A percentile compares a stretch with the other conserved stretches of the same genome.
Evolutionary conservation across 257 asterid genomes (phyloP).

Genomic region (Dorcoceras hygrometricum): DNA sequence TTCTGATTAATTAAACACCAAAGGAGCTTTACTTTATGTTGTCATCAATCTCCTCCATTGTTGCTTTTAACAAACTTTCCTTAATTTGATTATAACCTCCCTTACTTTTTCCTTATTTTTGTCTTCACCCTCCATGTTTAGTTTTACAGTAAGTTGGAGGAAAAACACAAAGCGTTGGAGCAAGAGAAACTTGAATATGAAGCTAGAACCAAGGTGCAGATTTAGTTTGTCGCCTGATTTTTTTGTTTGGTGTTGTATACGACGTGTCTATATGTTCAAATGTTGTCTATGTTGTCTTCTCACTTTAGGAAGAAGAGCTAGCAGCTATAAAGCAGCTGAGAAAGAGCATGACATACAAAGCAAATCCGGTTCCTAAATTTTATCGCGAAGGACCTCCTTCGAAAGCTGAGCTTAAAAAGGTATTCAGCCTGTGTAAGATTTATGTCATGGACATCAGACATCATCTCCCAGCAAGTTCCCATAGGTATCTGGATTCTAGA

Average conservation of each 20-base stretch:
- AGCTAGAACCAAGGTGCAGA: constrained; percentile 63
- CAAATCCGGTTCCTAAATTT: constrained; percentile 90
- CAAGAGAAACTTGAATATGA: constrained; percentile 66
- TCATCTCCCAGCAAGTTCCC: not conserved
- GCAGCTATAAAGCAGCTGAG: constrained; percentile 76
- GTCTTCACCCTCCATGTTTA: constrained; percentile 20
- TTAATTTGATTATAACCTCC: not conserved
- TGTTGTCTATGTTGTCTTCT: constrained; percentile 10
- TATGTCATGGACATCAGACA: not conserved
- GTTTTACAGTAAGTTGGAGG: constrained; percentile 76
- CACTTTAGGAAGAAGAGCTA: constrained; percentile 74
- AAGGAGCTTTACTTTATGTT: constrained; percentile 4
- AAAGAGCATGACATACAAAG: constrained; percentile 71
- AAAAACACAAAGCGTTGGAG: constrained; percentile 85
- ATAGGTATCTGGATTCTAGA: not conserved
- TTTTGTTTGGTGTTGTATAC: not conserved
- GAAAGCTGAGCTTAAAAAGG: constrained; percentile 81
- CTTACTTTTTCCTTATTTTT: constrained; percentile 7
- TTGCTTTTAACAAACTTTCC: constrained; percentile 6
- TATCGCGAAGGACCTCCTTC: constrained; percentile 90
- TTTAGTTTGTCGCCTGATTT: not conserved
- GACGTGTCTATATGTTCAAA: not conserved
- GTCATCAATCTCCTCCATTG: not conserved
- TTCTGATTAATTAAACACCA: constrained; percentile 19
- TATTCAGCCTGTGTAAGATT: constrained; percentile 20